Conservation (phyloP, 331 rosid species). For the Quercus tomentella region DNA sequence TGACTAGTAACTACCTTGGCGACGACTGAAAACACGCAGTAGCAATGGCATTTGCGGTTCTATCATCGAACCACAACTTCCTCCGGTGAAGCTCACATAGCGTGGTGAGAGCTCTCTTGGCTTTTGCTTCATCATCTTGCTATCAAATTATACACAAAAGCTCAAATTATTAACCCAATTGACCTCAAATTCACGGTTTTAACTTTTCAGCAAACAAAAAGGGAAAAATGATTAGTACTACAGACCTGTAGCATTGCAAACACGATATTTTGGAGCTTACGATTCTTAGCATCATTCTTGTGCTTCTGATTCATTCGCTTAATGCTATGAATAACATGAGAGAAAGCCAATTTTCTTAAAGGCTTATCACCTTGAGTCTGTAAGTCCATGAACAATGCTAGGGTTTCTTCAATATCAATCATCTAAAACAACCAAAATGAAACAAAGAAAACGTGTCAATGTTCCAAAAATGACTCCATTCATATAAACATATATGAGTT, state of each 20-base stretch:
- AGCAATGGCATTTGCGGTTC: slow-evolving; percentile 85
- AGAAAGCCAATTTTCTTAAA: slow-evolving; percentile 55
- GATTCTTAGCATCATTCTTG: slow-evolving; percentile 73
- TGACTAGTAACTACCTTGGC: slow-evolving; percentile 46
- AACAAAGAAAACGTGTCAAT: background rate
- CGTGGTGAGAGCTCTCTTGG: slow-evolving; percentile 59
- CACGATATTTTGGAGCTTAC: slow-evolving; percentile 68
- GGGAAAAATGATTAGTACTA: background rate
- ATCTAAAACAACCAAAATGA: slow-evolving; percentile 24
- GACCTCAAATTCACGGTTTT: background rate
- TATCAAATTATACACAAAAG: slow-evolving; percentile 12
- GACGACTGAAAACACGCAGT: slow-evolving; percentile 72
- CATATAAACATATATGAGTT: no score
- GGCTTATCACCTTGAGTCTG: slow-evolving; percentile 64
- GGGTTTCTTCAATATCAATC: slow-evolving; percentile 54
- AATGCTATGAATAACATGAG: slow-evolving; percentile 70
- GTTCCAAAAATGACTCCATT: background rate
- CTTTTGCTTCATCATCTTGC: slow-evolving; percentile 77
- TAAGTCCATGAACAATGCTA: slow-evolving; percentile 73
- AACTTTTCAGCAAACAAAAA: background rate
- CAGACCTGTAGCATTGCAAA: slow-evolving; percentile 65
- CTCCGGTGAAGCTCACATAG: slow-evolving; percentile 77
- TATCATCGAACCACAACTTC: slow-evolving; percentile 79
- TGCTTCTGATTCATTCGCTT: slow-evolving; percentile 69
- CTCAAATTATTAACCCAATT: slow-evolving; percentile 3